Percentiles rank a stretch among this genome's conserved stretches.
Evolutionary conservation across 2,329 filamentous ascomycete species (phyloP).

Genomic region (Xylariaceae sp.): DNA sequence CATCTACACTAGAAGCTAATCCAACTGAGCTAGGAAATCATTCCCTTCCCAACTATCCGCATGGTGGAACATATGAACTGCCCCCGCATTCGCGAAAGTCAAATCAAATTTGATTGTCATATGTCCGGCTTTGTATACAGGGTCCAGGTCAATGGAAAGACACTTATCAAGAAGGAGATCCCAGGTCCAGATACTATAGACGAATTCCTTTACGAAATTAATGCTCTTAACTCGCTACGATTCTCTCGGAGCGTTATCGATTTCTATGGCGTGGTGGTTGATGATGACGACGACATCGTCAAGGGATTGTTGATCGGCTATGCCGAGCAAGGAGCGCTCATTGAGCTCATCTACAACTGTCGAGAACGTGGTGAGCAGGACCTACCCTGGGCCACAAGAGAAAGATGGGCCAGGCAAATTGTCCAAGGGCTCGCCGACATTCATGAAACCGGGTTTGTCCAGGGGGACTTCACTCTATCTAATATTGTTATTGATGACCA

Average conservation of each 20-base stretch:
- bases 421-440: slow-evolving; percentile 85
- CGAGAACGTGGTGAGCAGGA: slow-evolving; percentile 49
- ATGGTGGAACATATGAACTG: slow-evolving; percentile 71
- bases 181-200: slow-evolving; percentile 92
- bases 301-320: slow-evolving; percentile 89
- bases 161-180: slow-evolving; percentile 96
- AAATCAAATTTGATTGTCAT: slow-evolving; percentile 82
- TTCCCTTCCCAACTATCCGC: slow-evolving; percentile 71
- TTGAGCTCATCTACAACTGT: slow-evolving; percentile 84
- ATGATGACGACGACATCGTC: slow-evolving; percentile 67
- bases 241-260: slow-evolving; percentile 74
- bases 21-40: slow-evolving; percentile 63
- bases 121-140: slow-evolving; percentile 98
- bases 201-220: slow-evolving; percentile 96
- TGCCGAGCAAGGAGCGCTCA: slow-evolving; percentile 79
- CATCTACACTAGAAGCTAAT: slow-evolving; percentile 10
- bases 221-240: slow-evolving; percentile 76
- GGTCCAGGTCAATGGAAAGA: slow-evolving; percentile 62
- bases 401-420: slow-evolving; percentile 89
- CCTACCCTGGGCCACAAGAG: slow-evolving; percentile 66
- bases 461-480: slow-evolving; percentile 94
- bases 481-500: slow-evolving; percentile 90
- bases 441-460: slow-evolving; percentile 92
- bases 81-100: slow-evolving; percentile 62
- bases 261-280: slow-evolving; percentile 83